phyloP scores from a whole-genome alignment of 352 stramenopile genomes.

The Phytophthora cactorum region DNA sequence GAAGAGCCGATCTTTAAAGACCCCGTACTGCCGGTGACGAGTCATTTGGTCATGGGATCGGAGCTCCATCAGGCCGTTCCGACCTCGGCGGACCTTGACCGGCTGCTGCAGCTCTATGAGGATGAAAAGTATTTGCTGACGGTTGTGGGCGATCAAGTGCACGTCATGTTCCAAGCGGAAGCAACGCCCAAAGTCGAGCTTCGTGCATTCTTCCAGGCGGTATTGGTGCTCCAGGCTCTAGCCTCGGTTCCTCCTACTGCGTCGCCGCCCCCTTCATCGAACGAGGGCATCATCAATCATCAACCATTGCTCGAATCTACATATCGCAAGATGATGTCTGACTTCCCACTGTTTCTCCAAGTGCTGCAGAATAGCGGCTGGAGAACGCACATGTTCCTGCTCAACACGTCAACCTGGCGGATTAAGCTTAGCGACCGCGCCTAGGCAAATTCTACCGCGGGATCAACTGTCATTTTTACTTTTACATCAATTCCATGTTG shows the following conservation, averaged over 20 bases:
- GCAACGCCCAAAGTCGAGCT: constrained; percentile 66
- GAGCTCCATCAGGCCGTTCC: constrained; percentile 51
- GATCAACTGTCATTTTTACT: too few relatives aligned
- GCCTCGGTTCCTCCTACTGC: constrained; percentile 16
- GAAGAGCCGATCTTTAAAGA: constrained; percentile 64
- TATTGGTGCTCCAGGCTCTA: constrained; percentile 59
- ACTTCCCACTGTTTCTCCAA: constrained; percentile 74
- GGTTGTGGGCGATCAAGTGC: constrained; percentile 35
- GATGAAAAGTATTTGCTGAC: constrained; percentile 70
- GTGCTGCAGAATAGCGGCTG: constrained; percentile 65
- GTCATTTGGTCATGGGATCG: constrained; percentile 63
- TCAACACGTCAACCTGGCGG: constrained; percentile 69
- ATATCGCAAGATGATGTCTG: constrained; percentile 51
- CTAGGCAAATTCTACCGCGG: constrained; percentile 19
- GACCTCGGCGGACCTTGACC: constrained; percentile 49
- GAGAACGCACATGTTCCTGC: constrained; percentile 76
- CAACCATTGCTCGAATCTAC: constrained; percentile 52
- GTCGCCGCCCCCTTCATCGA: constrained; percentile 21
- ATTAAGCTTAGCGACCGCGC: constrained; percentile 61
- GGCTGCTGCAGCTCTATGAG: constrained; percentile 55
- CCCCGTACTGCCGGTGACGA: constrained; percentile 51
- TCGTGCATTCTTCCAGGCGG: constrained; percentile 75
- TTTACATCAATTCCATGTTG: neutral
- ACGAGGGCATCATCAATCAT: constrained; percentile 21
- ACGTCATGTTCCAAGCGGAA: constrained; percentile 63